Percentiles rank a stretch among this genome's conserved stretches.
Conservation (phyloP, 2,329 filamentous ascomycete species). For the Stachybotrys echinatus region DNA sequence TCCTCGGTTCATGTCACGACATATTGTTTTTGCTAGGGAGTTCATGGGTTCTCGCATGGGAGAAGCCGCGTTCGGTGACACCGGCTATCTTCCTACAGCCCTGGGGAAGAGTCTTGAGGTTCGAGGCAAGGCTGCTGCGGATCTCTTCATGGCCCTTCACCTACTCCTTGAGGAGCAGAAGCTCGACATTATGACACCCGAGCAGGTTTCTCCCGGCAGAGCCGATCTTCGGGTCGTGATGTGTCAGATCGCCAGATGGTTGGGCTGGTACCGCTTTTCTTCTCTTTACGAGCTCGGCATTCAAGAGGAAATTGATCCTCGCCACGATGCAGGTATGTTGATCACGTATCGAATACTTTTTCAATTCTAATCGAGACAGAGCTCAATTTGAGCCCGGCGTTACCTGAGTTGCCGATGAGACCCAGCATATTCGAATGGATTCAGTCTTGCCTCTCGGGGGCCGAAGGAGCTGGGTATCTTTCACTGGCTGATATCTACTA, state of each 20-base stretch:
- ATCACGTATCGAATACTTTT: neutral
- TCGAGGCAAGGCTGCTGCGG: slow-evolving; percentile 56
- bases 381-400: slow-evolving; percentile 22
- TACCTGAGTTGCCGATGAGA: slow-evolving; percentile 25
- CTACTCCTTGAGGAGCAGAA: slow-evolving; percentile 87
- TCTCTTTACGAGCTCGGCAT: slow-evolving; percentile 47
- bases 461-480: slow-evolving; percentile 29
- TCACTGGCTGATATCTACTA: slow-evolving; percentile 41
- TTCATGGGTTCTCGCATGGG: slow-evolving; percentile 60
- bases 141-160: slow-evolving; percentile 73
- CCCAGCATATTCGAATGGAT: slow-evolving; percentile 50
- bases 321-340: slow-evolving; percentile 33
- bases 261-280: slow-evolving; percentile 59
- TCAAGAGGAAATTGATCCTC: slow-evolving; percentile 37
- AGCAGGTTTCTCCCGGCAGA: slow-evolving; percentile 36
- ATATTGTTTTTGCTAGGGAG: slow-evolving; percentile 56
- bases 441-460: slow-evolving; percentile 36
- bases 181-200: slow-evolving; percentile 55
- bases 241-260: slow-evolving; percentile 76
- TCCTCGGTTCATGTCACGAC: slow-evolving; percentile 40
- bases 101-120: slow-evolving; percentile 45
- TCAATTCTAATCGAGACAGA: slow-evolving; percentile 14
- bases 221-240: slow-evolving; percentile 65
- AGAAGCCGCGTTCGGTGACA: slow-evolving; percentile 41
- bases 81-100: slow-evolving; percentile 63